These are phyloP conservation scores for Aegilops tauschii DNA, from an alignment of 176 grass and related monocot species.

Conservation along the genomic window DNA sequence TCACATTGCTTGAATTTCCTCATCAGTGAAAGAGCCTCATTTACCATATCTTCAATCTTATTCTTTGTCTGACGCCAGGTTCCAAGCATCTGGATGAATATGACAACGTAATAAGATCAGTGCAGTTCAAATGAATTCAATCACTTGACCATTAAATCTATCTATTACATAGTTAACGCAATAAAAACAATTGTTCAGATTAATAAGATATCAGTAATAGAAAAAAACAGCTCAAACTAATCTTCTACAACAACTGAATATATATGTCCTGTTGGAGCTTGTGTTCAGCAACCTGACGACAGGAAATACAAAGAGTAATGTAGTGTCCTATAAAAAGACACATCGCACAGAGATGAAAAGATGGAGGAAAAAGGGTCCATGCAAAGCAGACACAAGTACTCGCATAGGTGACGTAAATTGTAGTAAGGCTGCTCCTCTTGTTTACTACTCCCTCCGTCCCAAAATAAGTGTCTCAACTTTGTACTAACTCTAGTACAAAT, in stretches of 20 bases:
- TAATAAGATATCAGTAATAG: neutral
- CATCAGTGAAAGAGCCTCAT: constrained; percentile 29
- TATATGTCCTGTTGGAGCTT: too few species aligned
- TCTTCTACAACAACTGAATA: neutral
- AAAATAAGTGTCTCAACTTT: too few species aligned
- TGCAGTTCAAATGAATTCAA: neutral
- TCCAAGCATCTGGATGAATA: constrained; percentile 43
- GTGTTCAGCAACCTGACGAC: neutral
- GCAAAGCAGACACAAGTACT: neutral
- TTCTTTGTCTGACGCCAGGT: constrained; percentile 25
- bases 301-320: neutral
- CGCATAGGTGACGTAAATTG: neutral
- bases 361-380: neutral
- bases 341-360: neutral
- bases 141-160: neutral
- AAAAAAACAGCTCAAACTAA: neutral
- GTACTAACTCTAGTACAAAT: too few species aligned
- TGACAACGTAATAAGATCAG: too few species aligned
- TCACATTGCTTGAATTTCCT: constrained; percentile 54
- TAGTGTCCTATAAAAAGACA: neutral
- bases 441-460: neutral
- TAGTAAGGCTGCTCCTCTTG: neutral
- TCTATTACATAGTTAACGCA: neutral
- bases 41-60: constrained; percentile 38
- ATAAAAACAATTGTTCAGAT: neutral